These are phyloP conservation scores for Neurospora africana DNA, from an alignment of 495 filamentous ascomycete species.

Conservation along the genomic window DNA sequence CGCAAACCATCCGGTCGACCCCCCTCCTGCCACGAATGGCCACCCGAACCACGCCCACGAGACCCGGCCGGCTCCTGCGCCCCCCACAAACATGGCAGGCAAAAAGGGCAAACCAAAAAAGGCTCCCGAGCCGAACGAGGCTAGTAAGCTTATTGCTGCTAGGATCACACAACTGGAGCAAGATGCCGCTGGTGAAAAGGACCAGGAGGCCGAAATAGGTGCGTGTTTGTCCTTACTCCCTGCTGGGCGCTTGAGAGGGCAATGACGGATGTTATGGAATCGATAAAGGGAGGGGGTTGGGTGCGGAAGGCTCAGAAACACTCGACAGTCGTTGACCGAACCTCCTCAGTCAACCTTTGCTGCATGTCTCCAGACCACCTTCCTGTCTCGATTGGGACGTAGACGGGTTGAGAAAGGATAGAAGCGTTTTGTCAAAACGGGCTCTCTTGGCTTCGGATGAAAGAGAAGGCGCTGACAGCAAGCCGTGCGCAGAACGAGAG, in stretches of 20 bases:
- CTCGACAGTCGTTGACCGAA: background rate
- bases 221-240: slow-evolving; percentile 34
- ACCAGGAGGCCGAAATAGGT: slow-evolving; percentile 96
- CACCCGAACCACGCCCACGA: slow-evolving; percentile 28
- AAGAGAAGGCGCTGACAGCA: slow-evolving; percentile 11
- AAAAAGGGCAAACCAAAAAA: slow-evolving; percentile 68
- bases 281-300: background rate
- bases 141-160: slow-evolving; percentile 78
- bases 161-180: slow-evolving; percentile 93
- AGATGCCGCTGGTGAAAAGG: slow-evolving; percentile 85
- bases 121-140: slow-evolving; percentile 67
- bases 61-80: slow-evolving; percentile 31
- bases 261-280: slow-evolving; percentile 1
- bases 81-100: slow-evolving; percentile 24
- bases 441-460: background rate
- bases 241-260: background rate
- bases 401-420: background rate
- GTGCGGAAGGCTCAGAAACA: background rate
- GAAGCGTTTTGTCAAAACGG: background rate
- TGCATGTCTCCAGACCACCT: background rate
- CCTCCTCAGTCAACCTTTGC: background rate
- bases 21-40: slow-evolving; percentile 21
- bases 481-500: slow-evolving; percentile 37
- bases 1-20: slow-evolving; percentile 13
- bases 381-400: background rate